These are phyloP conservation scores for Jaltomata sinuosa DNA, from an alignment of 257 asterid species.

Conservation along the genomic window DNA sequence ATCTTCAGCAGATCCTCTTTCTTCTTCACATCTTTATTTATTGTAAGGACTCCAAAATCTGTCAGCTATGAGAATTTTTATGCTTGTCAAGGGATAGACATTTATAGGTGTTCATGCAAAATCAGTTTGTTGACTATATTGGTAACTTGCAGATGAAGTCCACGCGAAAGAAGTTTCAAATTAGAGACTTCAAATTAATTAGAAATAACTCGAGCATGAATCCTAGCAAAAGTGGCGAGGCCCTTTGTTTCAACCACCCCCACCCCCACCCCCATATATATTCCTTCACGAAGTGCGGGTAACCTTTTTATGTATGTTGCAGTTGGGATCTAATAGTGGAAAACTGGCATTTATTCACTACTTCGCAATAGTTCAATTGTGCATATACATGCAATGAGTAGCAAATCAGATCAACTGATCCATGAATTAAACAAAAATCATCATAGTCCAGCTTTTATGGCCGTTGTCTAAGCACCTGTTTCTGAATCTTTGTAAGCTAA, in stretches of 20 bases:
- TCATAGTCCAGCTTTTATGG: not conserved
- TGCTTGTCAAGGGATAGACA: not conserved
- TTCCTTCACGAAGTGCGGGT: not conserved
- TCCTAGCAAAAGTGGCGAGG: not conserved
- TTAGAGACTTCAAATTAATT: not conserved
- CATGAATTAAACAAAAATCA: not conserved
- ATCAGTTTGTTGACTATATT: not conserved
- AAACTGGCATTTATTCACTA: not conserved
- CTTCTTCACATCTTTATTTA: constrained; percentile 50
- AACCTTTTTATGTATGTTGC: not conserved
- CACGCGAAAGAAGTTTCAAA: not conserved
- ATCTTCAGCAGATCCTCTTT: constrained; percentile 44
- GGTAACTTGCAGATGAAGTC: not conserved
- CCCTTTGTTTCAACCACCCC: not conserved
- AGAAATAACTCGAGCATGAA: not conserved
- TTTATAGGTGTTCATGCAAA: not conserved
- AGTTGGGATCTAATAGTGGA: not conserved
- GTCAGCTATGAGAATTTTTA: constrained; percentile 37
- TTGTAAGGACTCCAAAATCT: constrained; percentile 67
- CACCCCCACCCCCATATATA: not conserved
- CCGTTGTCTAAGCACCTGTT: not conserved
- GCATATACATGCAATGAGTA: not conserved
- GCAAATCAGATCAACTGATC: not conserved
- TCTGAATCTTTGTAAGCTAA: not conserved
- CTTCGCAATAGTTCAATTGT: not conserved